Percentiles rank a stretch among this genome's conserved stretches.
These are phyloP conservation scores for Pythium utonaiense DNA, from an alignment of 352 stramenopile species.

Conservation along the genomic window DNA sequence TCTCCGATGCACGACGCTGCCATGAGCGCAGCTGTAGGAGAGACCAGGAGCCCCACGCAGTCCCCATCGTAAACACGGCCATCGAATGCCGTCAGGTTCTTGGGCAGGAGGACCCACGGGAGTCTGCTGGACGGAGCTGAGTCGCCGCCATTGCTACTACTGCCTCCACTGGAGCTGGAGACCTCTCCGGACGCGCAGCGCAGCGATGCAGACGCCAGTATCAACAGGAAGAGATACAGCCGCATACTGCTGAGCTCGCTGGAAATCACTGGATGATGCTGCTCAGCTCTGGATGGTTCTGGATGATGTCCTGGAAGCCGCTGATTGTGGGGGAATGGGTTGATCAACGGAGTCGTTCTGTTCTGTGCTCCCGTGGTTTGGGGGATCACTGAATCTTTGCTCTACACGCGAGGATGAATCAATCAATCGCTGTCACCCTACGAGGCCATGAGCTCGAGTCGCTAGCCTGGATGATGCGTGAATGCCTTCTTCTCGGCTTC, in stretches of 20 bases:
- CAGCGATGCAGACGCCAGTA: neutral
- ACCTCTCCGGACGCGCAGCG: neutral
- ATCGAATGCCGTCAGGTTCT: neutral
- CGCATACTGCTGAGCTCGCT: neutral
- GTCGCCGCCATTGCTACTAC: neutral
- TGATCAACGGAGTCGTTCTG: no score
- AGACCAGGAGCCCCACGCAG: conserved; percentile 19
- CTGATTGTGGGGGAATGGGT: no score
- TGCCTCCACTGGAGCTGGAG: neutral
- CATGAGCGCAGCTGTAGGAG: conserved; percentile 11
- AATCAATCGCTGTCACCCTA: no score
- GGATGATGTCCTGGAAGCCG: neutral
- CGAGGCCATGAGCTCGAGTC: no score
- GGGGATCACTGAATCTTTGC: no score
- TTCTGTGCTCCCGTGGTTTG: no score
- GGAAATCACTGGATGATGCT: neutral
- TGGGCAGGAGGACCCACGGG: conserved; percentile 19
- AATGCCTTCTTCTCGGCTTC: no score
- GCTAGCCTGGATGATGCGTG: no score
- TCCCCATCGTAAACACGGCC: neutral
- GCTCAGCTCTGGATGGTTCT: neutral
- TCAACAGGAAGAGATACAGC: neutral
- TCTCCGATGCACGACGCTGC: conserved; percentile 12
- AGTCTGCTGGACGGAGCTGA: neutral
- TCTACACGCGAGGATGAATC: no score